phyloP scores from a whole-genome alignment of 306 rosid genomes.

The Quercus suber region DNA sequence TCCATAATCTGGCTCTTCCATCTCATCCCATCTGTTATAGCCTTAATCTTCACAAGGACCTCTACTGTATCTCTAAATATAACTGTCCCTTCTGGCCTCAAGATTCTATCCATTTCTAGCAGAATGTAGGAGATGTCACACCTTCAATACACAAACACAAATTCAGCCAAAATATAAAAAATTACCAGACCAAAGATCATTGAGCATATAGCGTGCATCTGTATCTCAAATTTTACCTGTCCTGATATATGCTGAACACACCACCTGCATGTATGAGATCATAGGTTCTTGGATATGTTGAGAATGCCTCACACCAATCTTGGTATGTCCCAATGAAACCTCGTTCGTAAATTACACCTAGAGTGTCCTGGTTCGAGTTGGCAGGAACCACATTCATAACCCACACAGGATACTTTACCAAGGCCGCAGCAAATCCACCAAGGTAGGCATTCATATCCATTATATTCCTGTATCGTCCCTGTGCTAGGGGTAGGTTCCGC shows the following conservation, averaged over 20 bases:
- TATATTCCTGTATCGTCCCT: constrained; percentile 67
- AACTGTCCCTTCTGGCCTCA: constrained; percentile 91
- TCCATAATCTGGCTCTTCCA: constrained; percentile 87
- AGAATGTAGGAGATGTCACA: constrained; percentile 67
- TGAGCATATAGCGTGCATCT: not conserved
- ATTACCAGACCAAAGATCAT: not conserved
- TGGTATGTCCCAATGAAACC: constrained; percentile 91
- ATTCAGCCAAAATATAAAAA: constrained; percentile 6
- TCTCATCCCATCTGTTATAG: constrained; percentile 67
- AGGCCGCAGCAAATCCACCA: constrained; percentile 82
- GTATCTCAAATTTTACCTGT: constrained; percentile 41
- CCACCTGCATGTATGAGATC: constrained; percentile 86
- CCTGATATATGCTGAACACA: constrained; percentile 82
- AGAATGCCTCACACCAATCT: constrained; percentile 95
- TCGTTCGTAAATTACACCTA: constrained; percentile 80
- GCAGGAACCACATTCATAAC: constrained; percentile 89
- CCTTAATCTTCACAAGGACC: constrained; percentile 64
- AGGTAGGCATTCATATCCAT: constrained; percentile 94
- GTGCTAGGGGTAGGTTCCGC: constrained; percentile 45
- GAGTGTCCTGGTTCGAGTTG: constrained; percentile 62
- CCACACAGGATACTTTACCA: constrained; percentile 71
- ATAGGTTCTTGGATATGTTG: constrained; percentile 92
- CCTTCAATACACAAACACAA: constrained; percentile 40
- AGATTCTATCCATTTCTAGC: constrained; percentile 89
- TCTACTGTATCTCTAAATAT: constrained; percentile 84